Evolutionary conservation across 2,329 filamentous ascomycete genomes (phyloP).

Genomic region (Venturiaceae sp.): DNA sequence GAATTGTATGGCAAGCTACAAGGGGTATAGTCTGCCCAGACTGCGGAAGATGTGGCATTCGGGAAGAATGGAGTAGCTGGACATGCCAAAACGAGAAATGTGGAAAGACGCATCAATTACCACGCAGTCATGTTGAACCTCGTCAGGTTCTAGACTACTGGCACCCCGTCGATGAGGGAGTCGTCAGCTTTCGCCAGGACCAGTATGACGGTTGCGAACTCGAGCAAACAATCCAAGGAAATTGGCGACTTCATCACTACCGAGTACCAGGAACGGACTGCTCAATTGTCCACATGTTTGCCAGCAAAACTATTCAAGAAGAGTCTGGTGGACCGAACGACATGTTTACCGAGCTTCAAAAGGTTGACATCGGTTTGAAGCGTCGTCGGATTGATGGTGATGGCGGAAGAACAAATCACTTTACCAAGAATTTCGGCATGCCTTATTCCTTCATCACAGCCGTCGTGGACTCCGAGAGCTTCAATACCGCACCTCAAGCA

Average conservation of each 20-base stretch:
- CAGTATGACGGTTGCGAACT: constrained; percentile 21
- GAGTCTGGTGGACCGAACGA: constrained; percentile 49
- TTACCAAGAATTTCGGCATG: too few species aligned
- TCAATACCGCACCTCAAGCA: constrained; percentile 20
- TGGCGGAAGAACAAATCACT: too few species aligned
- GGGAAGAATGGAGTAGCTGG: constrained; percentile 54
- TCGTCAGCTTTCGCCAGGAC: constrained; percentile 21
- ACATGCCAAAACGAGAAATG: constrained; percentile 53
- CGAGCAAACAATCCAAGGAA: constrained; percentile 21
- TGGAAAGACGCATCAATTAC: constrained; percentile 31
- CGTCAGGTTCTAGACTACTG: constrained; percentile 22
- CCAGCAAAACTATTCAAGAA: constrained; percentile 42
- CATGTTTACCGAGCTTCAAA: constrained; percentile 43
- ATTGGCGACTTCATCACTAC: constrained; percentile 36
- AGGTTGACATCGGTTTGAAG: constrained; percentile 26
- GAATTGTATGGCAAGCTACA: constrained; percentile 44
- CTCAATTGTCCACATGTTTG: constrained; percentile 46
- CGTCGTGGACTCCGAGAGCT: constrained; percentile 24
- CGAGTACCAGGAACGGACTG: constrained; percentile 34
- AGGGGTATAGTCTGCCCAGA: constrained; percentile 56
- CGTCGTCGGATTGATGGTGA: constrained; percentile 18
- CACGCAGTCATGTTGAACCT: constrained; percentile 19
- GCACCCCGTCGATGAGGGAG: constrained; percentile 22
- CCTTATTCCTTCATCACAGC: constrained; percentile 57
- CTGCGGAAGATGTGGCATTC: constrained; percentile 52